Evolutionary conservation across 2,329 filamentous ascomycete species (phyloP).

Genomic region (Monosporascus cannonballus): DNA sequence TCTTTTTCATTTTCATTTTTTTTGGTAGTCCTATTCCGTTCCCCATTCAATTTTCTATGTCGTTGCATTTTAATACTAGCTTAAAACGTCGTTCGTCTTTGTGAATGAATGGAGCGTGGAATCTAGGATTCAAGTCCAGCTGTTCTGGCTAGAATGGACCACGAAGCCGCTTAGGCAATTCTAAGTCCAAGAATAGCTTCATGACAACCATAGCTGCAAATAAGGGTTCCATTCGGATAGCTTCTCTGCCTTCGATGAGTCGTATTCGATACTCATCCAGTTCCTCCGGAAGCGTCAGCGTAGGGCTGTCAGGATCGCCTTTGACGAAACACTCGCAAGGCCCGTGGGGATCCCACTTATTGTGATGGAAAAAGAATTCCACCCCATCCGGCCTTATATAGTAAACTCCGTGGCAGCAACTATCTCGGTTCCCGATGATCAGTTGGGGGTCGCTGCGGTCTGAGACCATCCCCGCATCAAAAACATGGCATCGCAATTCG

Average conservation of each 20-base stretch:
- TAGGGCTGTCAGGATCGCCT: background rate
- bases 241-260: conserved; percentile 2
- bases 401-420: conserved; percentile 8
- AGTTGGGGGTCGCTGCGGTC: conserved; percentile 3
- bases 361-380: conserved; percentile 8
- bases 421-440: conserved; percentile 7
- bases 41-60: no score
- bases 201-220: conserved; percentile 16
- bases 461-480: conserved; percentile 1
- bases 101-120: no score
- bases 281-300: conserved; percentile 1
- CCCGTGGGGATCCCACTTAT: background rate
- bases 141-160: background rate
- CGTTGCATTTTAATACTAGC: no score
- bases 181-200: conserved; percentile 14
- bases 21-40: no score
- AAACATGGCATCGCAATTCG: conserved; percentile 3
- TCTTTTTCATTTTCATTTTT: no score
- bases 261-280: conserved; percentile 5
- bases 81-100: no score
- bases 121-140: no score
- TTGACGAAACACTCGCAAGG: conserved; percentile 1
- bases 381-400: background rate
- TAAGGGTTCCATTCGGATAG: conserved; percentile 9
- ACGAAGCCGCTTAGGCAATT: conserved; percentile 6